These are phyloP conservation scores for Colletotrichum tofieldiae DNA, from an alignment of 2,329 filamentous ascomycete species.

Conservation along the genomic window DNA sequence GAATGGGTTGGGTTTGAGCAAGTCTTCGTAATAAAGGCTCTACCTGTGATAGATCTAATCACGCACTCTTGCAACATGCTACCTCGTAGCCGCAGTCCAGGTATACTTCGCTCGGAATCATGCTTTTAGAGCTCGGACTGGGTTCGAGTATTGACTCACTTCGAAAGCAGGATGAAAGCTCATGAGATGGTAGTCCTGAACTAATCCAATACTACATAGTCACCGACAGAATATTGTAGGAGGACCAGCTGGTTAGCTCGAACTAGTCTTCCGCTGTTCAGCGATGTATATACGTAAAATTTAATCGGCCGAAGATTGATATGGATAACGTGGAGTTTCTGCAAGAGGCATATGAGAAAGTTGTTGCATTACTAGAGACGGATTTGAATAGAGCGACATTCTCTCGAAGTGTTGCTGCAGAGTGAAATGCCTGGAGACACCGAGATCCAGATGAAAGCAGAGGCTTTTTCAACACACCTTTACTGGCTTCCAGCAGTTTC, in stretches of 20 bases:
- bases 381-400: too few species aligned
- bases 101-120: conserved; percentile 44
- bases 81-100: neutral
- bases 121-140: conserved; percentile 45
- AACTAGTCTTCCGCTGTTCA: conserved; percentile 46
- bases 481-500: too few species aligned
- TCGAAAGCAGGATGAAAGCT: neutral
- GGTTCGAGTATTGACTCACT: conserved; percentile 31
- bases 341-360: conserved; percentile 22
- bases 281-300: conserved; percentile 42
- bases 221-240: neutral
- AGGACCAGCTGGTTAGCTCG: conserved; percentile 9
- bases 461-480: too few species aligned
- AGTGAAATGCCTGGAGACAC: too few species aligned
- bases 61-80: too few species aligned
- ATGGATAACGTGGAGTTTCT: conserved; percentile 7
- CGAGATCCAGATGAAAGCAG: too few species aligned
- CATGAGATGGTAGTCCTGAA: conserved; percentile 11
- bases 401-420: too few species aligned
- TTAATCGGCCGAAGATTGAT: neutral
- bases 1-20: too few species aligned
- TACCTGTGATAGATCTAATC: too few species aligned
- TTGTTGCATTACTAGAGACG: neutral
- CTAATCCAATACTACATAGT: neutral
- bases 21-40: too few species aligned